Conservation (phyloP, 2,329 filamentous ascomycete species). For the Aspergillus sp. region DNA sequence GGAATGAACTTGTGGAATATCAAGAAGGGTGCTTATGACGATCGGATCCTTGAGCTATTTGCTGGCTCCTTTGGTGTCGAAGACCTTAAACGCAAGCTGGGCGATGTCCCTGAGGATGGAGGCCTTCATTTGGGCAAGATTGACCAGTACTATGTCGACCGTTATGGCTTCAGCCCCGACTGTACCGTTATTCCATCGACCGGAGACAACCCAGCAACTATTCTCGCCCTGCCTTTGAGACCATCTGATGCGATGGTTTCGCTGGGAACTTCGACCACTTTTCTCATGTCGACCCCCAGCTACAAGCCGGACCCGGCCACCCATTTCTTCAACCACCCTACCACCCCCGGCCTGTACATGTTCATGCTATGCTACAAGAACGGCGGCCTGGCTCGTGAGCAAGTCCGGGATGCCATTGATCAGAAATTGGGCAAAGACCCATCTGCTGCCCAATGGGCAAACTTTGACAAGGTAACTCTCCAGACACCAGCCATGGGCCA, state of each 20-base stretch:
- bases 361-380: constrained; percentile 99
- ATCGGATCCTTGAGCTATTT: constrained; percentile 68
- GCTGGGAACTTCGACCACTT: constrained; percentile 91
- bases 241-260: constrained; percentile 91
- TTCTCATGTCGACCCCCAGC: constrained; percentile 91
- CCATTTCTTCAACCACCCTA: constrained; percentile 98
- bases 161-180: constrained; percentile 70
- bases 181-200: constrained; percentile 84
- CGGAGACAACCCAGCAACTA: constrained; percentile 93
- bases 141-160: constrained; percentile 69
- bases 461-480: constrained; percentile 71
- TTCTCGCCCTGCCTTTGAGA: constrained; percentile 81
- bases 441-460: constrained; percentile 62
- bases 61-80: constrained; percentile 61
- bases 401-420: constrained; percentile 77
- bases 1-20: constrained; percentile 98
- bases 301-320: constrained; percentile 88
- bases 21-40: constrained; percentile 65
- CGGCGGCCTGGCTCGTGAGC: constrained; percentile 85
- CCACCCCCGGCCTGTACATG: constrained; percentile 89
- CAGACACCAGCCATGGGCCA: constrained; percentile 66
- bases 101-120: constrained; percentile 73
- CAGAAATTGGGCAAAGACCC: constrained; percentile 38
- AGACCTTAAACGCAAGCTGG: constrained; percentile 72
- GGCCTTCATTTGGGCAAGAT: constrained; percentile 73